Conservation (phyloP, 1,284 basidiomycete species). For the Microbotryum scabiosae region DNA sequence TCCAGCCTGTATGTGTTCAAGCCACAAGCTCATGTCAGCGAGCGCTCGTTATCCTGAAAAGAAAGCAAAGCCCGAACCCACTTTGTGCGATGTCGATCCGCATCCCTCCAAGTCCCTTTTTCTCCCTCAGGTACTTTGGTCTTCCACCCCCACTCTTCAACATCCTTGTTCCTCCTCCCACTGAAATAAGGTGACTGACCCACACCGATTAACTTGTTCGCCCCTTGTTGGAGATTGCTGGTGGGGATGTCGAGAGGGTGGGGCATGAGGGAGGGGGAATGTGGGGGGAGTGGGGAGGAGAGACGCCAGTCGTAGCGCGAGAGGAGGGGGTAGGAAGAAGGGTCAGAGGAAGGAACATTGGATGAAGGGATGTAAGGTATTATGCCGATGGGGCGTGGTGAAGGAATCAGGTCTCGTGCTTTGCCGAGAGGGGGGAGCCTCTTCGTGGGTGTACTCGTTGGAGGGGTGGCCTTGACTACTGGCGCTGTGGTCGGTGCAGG, state of each 20-base stretch:
- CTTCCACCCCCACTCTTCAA: slow-evolving; percentile 24
- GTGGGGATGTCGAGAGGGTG: slow-evolving; percentile 7
- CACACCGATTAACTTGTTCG: slow-evolving; percentile 27
- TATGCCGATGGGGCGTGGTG: no score
- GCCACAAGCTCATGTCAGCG: no score
- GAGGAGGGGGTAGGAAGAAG: slow-evolving; percentile 10
- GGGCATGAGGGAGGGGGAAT: background rate
- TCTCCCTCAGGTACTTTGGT: slow-evolving; percentile 9
- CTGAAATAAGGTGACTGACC: slow-evolving; percentile 6
- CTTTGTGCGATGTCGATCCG: slow-evolving; percentile 16
- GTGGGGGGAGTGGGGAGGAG: slow-evolving; percentile 16
- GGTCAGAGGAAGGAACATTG: no score
- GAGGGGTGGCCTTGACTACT: no score
- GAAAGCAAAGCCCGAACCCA: background rate
- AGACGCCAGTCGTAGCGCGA: slow-evolving; percentile 33
- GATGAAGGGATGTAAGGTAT: no score
- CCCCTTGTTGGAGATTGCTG: slow-evolving; percentile 12
- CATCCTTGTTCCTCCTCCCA: background rate
- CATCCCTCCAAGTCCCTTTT: slow-evolving; percentile 6
- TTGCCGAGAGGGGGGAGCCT: no score
- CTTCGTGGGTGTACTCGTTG: no score
- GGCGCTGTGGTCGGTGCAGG: no score
- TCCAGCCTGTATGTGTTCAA: slow-evolving; percentile 5
- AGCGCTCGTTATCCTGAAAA: no score
- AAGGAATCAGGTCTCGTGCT: no score